Percentiles rank a stretch among this genome's conserved stretches.
phyloP scores from a whole-genome alignment of 805 yeast species.

The Metschnikowia aberdeeniae region DNA sequence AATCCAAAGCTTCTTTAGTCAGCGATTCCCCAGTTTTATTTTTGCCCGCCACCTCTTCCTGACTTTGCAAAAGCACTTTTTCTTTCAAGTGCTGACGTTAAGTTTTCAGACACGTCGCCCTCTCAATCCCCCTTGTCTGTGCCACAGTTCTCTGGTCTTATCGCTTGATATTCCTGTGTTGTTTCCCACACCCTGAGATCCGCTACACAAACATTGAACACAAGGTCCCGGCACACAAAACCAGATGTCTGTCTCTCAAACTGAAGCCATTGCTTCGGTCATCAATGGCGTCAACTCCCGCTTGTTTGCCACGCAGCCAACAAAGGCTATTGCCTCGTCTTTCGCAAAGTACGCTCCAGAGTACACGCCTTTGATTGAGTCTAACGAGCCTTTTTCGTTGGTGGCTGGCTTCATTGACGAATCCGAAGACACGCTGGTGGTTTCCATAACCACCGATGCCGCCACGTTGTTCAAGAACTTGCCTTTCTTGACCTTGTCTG shows the following conservation, averaged over 20 bases:
- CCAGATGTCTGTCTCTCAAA: slow-evolving; percentile 11
- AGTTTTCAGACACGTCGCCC: not conserved
- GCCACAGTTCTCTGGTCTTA: not conserved
- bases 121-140: not conserved
- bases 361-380: slow-evolving; percentile 30
- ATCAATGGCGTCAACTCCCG: slow-evolving; percentile 24
- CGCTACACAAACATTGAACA: no score
- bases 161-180: not conserved
- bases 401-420: slow-evolving; percentile 32
- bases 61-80: not conserved
- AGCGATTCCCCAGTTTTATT: not conserved
- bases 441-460: slow-evolving; percentile 53
- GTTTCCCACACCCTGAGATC: no score
- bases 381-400: slow-evolving; percentile 52
- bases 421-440: slow-evolving; percentile 7
- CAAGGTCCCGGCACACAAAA: no score
- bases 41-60: not conserved
- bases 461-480: slow-evolving; percentile 51
- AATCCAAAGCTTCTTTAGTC: slow-evolving; percentile 1
- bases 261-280: slow-evolving; percentile 21
- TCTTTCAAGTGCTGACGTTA: not conserved
- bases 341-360: slow-evolving; percentile 25
- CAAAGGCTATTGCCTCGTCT: slow-evolving; percentile 38
- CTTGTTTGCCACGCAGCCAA: slow-evolving; percentile 45
- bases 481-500: slow-evolving; percentile 48